Base-by-base conservation (phyloP, 106 monocot genomes). In the Allium sativum region DNA sequence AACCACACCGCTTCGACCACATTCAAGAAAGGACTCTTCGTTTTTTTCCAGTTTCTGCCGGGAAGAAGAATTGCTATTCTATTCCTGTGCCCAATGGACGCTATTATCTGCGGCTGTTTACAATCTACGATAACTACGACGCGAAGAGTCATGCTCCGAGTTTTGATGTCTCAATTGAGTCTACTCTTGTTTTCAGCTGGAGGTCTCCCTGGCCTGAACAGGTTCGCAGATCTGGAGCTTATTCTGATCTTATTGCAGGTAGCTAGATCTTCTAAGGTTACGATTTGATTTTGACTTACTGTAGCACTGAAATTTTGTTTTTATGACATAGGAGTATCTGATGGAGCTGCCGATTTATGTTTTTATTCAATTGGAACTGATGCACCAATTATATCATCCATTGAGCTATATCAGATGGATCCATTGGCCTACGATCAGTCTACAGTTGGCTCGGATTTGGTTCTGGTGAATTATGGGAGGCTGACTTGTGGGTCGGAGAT, bases 61-160 rank as follows among this genome's bases (percentile, higher is more conserved):
- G 96, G 53, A 91, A 96, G 79, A 84, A 84, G 80, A 80, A 66
- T 69, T 96, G 96, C 84, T 96, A 91, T 78, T 82, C 91, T 52
- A 61, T 91, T 47, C 90, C 96, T 22, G 71, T 84, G 40, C 77
- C 51, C 50, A n/a, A 3, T 45, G 90, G 90, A 48, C 81, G 96
- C 48, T 96, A 82, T 79, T 91, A 96, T 78, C 46, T 96, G 41
- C 96, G 96, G 50, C 59, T 78, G 52, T 96, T 96, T 79, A 87
- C 87, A n/a, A 76, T 91, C 44, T 96, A 96, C 75, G 96, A 91
- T 71, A 96, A 96, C 74, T 96, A 96, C 76, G 91, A 96, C 74
- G 58, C 79, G 61, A 80, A 82, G 64, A 59, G 80, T 50, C 79
- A 69, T 44, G 21, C 90, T 18, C 96, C 96, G 7, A 77, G 75